Evolutionary conservation across 2,329 filamentous ascomycete genomes (phyloP).

Genomic region (Colletotrichum caudatum): DNA sequence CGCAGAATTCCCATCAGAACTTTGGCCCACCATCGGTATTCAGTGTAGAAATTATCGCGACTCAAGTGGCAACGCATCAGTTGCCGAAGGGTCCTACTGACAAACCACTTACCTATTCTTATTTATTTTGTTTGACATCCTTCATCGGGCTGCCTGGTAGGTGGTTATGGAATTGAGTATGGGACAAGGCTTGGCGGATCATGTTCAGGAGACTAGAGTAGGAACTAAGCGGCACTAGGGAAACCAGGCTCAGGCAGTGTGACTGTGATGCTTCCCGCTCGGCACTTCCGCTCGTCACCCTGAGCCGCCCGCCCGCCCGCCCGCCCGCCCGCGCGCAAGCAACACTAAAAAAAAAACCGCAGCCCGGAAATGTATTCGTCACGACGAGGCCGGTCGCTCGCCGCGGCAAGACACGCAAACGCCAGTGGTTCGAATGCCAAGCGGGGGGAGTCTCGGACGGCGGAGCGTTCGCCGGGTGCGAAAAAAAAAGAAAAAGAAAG

Average conservation of each 20-base stretch:
- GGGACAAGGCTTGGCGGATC: neutral
- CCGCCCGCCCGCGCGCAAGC: too few species aligned
- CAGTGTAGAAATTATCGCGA: neutral
- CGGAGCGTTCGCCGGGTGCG: neutral
- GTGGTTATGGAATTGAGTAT: neutral
- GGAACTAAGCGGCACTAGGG: neutral
- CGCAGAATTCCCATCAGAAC: neutral
- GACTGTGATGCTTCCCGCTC: neutral
- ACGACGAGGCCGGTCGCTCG: neutral
- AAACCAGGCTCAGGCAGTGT: neutral
- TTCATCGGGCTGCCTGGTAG: too few species aligned
- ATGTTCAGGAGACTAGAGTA: neutral
- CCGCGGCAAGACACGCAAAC: slow-evolving; percentile 12
- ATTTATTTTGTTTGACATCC: too few species aligned
- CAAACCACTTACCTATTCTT: neutral
- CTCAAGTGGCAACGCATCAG: neutral
- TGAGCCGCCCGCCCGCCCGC: neutral
- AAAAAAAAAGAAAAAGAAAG: neutral
- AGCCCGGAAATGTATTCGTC: neutral
- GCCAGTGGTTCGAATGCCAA: slow-evolving; percentile 34
- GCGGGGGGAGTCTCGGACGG: neutral
- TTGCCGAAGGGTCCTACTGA: neutral
- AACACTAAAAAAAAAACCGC: neutral
- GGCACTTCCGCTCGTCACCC: neutral
- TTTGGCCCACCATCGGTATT: slow-evolving; percentile 12